Evolutionary conservation across 2,329 filamentous ascomycete species (phyloP).

Genomic region (Didymellaceae sp.): DNA sequence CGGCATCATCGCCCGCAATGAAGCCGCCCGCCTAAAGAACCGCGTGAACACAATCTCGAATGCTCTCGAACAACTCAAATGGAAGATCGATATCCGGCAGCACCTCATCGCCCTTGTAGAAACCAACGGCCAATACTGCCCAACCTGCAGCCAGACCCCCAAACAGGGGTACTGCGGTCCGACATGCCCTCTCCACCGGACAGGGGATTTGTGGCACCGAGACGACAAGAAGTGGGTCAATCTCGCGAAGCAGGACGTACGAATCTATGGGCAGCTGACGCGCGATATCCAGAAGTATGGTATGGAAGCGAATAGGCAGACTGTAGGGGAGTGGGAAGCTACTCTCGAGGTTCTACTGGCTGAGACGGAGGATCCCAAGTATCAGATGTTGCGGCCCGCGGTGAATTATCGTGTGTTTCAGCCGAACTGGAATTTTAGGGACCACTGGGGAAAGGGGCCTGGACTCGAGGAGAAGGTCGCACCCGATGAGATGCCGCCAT

Average conservation of each 20-base stretch:
- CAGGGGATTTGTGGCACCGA: neutral
- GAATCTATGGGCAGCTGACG: neutral
- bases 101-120: neutral
- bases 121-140: neutral
- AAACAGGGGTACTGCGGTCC: neutral
- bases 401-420: too few species aligned
- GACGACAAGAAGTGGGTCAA: neutral
- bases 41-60: slow-evolving; percentile 1
- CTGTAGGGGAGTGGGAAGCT: neutral
- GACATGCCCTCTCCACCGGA: neutral
- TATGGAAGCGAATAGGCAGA: neutral
- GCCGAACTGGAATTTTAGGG: neutral
- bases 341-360: neutral
- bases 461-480: neutral
- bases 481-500: neutral
- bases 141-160: neutral
- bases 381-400: neutral
- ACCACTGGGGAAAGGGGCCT: neutral
- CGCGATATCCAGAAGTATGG: neutral
- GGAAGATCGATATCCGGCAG: neutral
- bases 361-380: neutral
- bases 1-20: neutral
- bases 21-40: neutral
- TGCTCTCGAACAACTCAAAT: neutral
- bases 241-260: neutral